These are phyloP conservation scores for Ensete glaucum DNA, from an alignment of 176 grass and related monocot species.

Conservation along the genomic window DNA sequence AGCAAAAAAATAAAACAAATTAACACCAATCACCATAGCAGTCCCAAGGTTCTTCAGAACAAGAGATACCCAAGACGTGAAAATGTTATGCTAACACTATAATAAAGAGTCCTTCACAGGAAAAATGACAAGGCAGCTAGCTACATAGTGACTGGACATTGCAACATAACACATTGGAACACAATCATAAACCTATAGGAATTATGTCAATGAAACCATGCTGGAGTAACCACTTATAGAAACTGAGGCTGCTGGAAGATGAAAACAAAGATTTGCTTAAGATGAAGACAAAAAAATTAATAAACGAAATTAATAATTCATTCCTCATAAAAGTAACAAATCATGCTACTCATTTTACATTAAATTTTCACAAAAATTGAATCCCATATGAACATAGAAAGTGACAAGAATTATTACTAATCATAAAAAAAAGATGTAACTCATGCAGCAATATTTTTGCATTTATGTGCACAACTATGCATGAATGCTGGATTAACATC, in stretches of 20 bases:
- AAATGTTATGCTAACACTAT: background rate
- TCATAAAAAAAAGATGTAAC: background rate
- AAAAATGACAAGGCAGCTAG: background rate
- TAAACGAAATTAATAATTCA: too few species aligned
- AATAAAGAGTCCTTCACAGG: too few species aligned
- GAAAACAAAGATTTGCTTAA: too few species aligned
- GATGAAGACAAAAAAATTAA: too few species aligned
- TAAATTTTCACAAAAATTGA: too few species aligned
- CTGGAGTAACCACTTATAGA: background rate
- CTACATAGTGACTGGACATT: background rate
- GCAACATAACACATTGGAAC: background rate
- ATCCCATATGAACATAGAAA: too few species aligned
- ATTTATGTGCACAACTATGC: background rate
- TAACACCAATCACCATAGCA: background rate
- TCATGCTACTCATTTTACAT: too few species aligned
- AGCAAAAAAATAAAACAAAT: background rate
- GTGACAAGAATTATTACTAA: too few species aligned
- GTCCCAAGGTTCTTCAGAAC: background rate
- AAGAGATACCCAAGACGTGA: background rate
- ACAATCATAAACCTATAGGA: background rate
- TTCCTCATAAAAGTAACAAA: too few species aligned
- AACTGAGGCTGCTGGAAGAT: background rate
- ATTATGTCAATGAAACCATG: background rate
- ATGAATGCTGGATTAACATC: background rate
- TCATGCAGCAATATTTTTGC: background rate